Evolutionary conservation across 768 basidiomycete genomes (phyloP).

Genomic region (Leccinum arenicola): DNA sequence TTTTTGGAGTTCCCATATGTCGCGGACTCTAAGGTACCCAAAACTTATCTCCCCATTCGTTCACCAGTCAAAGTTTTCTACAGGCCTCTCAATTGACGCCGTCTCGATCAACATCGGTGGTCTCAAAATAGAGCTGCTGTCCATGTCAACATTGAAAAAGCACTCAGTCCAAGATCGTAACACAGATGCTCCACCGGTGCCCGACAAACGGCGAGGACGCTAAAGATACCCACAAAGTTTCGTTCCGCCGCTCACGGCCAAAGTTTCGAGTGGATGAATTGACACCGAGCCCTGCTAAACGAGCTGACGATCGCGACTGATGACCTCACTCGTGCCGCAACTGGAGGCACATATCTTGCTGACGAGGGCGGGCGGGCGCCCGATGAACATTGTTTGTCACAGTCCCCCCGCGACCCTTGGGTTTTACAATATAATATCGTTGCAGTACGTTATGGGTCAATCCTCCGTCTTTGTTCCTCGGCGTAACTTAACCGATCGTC

Average conservation of each 20-base stretch:
- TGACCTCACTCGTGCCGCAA: not conserved
- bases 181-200: too few relatives aligned
- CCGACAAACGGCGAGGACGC: not conserved
- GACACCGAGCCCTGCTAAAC: not conserved
- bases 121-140: not conserved
- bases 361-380: too few relatives aligned
- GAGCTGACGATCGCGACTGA: not conserved
- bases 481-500: not conserved
- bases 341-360: not conserved
- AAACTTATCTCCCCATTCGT: not conserved
- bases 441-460: too few relatives aligned
- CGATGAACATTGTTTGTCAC: not conserved
- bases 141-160: not conserved
- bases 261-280: not conserved
- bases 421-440: too few relatives aligned
- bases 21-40: not conserved
- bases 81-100: not conserved
- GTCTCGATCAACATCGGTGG: not conserved
- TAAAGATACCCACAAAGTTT: not conserved
- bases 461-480: too few relatives aligned
- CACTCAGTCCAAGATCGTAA: too few relatives aligned
- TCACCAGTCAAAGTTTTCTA: not conserved
- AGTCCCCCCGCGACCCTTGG: not conserved
- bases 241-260: not conserved
- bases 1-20: not conserved